A percentile compares a stretch with the other conserved stretches of the same genome.
These are phyloP conservation scores for Coemansia sp. DNA, from an alignment of 371 early-diverging fungal genomes.

Conservation along the genomic window DNA sequence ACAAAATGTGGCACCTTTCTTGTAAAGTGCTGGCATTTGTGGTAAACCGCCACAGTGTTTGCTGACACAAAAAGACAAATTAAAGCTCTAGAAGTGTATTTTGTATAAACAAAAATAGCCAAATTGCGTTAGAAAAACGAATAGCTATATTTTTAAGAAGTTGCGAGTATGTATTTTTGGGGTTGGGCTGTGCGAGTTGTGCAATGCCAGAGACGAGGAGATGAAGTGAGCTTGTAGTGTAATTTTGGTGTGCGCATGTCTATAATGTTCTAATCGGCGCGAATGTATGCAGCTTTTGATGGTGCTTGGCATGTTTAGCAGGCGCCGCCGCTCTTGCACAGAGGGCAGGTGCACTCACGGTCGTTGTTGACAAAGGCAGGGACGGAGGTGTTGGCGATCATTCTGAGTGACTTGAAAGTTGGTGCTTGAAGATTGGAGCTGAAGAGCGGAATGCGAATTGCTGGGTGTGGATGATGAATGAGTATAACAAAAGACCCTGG, in stretches of 20 bases:
- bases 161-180: not conserved
- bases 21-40: too few relatives aligned
- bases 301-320: not conserved
- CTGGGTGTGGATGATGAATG: not conserved
- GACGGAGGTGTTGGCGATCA: not conserved
- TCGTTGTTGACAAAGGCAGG: not conserved
- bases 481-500: too few relatives aligned
- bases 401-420: not conserved
- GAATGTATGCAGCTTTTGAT: not conserved
- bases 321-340: not conserved
- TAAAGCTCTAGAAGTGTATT: not conserved
- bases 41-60: too few relatives aligned
- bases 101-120: conserved; percentile 1
- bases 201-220: not conserved
- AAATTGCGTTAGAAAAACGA: not conserved
- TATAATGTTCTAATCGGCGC: not conserved
- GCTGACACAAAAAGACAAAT: too few relatives aligned
- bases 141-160: conserved; percentile 4
- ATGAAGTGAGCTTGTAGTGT: not conserved
- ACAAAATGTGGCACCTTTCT: not conserved
- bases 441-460: not conserved
- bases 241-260: not conserved
- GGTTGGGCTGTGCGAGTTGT: too few relatives aligned
- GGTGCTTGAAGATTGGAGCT: not conserved
- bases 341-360: not conserved